Percentiles rank a stretch among this genome's conserved stretches.
These are phyloP conservation scores for Pleurotus giganteus DNA, from an alignment of 768 basidiomycete genomes.

Conservation along the genomic window DNA sequence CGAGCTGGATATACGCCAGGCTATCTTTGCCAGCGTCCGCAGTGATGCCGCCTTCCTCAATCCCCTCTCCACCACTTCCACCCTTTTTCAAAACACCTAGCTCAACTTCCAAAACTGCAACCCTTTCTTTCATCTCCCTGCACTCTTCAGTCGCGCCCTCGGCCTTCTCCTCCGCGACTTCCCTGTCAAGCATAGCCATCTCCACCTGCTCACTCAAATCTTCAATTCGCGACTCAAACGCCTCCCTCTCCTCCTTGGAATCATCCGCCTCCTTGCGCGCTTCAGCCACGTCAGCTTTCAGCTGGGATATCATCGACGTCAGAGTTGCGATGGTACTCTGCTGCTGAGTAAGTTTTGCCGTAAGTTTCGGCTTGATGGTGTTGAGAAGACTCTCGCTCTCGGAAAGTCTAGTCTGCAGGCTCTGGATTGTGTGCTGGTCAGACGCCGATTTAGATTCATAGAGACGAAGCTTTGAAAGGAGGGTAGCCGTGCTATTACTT, in stretches of 20 bases:
- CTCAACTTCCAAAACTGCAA: conserved; percentile 83
- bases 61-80: conserved; percentile 23
- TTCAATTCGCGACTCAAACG: conserved; percentile 3
- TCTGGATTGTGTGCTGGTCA: conserved; percentile 79
- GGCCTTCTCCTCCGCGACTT: conserved; percentile 91
- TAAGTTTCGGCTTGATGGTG: conserved; percentile 83
- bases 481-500: conserved; percentile 2
- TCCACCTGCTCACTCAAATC: conserved; percentile 91
- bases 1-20: conserved; percentile 78
- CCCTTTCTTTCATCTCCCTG: conserved; percentile 73
- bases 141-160: conserved; percentile 78
- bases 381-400: conserved; percentile 80
- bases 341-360: conserved; percentile 79
- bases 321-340: conserved; percentile 32
- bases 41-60: conserved; percentile 21
- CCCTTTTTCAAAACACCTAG: conserved; percentile 73
- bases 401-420: conserved; percentile 78
- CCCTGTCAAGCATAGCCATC: conserved; percentile 93
- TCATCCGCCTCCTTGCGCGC: background rate
- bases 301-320: conserved; percentile 3
- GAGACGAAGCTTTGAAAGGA: conserved; percentile 62
- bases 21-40: conserved; percentile 48
- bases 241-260: conserved; percentile 6
- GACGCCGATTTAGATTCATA: conserved; percentile 86
- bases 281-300: conserved; percentile 1